These are phyloP conservation scores for Tephrocybe sp. DNA, from an alignment of 768 basidiomycete species.

Conservation along the genomic window DNA sequence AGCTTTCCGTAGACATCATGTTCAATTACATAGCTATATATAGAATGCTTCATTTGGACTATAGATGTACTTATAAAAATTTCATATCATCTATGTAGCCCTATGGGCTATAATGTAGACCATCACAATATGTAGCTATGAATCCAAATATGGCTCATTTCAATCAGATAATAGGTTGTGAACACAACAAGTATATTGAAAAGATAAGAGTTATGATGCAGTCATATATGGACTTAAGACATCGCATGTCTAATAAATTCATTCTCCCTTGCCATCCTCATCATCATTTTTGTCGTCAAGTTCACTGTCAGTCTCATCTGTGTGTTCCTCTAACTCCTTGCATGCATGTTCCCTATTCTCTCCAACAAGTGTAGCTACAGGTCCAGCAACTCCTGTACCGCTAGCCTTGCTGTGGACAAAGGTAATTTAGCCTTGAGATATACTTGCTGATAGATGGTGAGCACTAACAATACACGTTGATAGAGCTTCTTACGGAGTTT, in stretches of 20 bases:
- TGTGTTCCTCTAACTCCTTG: background rate
- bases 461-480: background rate
- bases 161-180: background rate
- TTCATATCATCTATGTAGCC: background rate
- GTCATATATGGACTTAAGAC: too few species aligned
- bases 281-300: background rate
- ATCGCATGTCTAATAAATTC: background rate
- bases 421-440: background rate
- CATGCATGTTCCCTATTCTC: background rate
- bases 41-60: background rate
- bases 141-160: background rate
- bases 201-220: background rate
- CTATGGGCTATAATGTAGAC: background rate
- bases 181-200: background rate
- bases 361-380: background rate
- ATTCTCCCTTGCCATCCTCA: background rate
- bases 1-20: background rate
- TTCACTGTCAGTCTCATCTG: background rate
- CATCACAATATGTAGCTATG: background rate
- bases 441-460: background rate
- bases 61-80: background rate
- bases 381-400: background rate
- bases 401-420: background rate
- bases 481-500: constrained; percentile 5
- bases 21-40: background rate